Evolutionary conservation across 495 filamentous ascomycete genomes (phyloP), one percentile per base, ranked within the genome.

Genomic region (Aspergillus egyptiacus): DNA sequence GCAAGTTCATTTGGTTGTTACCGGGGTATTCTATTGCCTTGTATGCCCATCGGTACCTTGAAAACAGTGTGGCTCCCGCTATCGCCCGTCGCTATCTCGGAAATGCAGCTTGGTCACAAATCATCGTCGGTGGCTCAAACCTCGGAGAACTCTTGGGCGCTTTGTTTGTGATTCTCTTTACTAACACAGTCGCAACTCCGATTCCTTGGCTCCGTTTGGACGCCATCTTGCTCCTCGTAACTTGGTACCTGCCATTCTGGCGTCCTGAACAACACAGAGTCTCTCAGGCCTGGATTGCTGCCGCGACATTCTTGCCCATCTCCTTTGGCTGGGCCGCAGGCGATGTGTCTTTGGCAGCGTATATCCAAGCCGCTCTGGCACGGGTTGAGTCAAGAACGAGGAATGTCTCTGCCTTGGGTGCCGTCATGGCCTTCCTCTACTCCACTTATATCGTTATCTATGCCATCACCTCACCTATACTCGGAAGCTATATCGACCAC

Each of bases 391-490:
- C 58, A 6, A 61, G 57, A 39, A 58, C 63, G 13, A 55, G 49
- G 13, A 65, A 73, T 22, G 68, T 75, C 13, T 75, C 70, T 23
- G 58, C 70, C 6, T 59, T 73, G 13, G 69, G 69, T 6, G 70
- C 71, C 3, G 68, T 75, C 46, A 73, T 73, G 69, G 70, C 69
- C 0, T 72, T 75, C 48, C 48, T 73, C 31, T 70, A 75, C 55
- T 69, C 64, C 6, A 67, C 68, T 9, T 71, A 75, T 42, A 70
- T 73, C 34, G 55, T 70, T 43, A 51, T 66, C 27, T 72, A 71
- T 39, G 69, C 70, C 31, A 66, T 73, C 27, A 50, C 57, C 2
- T 62, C 62, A 0, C 68, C 69, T n/a, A 22, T 70, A 7, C 60
- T 73, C 8, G 70, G 70, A 9, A 44, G 59, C 13, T 75, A 71